Evolutionary conservation across 1,284 basidiomycete genomes (phyloP), one percentile per base, ranked within the genome.

Genomic region (Ustilago sp.): DNA sequence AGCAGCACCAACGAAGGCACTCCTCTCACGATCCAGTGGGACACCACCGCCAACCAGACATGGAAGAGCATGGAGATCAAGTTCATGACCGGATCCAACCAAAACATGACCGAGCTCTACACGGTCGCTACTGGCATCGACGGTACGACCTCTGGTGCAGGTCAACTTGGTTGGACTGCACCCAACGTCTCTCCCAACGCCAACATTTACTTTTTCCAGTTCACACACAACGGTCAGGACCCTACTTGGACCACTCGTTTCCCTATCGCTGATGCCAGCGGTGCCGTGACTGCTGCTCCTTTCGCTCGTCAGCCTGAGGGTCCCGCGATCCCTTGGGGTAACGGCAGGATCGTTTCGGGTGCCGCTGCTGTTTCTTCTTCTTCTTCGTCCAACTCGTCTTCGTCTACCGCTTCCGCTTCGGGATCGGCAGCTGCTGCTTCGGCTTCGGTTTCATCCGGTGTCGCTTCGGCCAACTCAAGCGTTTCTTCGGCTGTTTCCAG

Each of bases 241-340:
- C 88, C 88, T 51, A 88, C 88, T 19, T 95, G 93, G 93, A 93
- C 93, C 0, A 91, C 90, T 8, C 91, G 93, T 45, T 95, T 94
- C 88, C 88, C 91, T 47, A 93, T 94, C 82, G 90, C 92, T 0
- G 89, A 89, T 45, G 60, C 88, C 2, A 80, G 86, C 38, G 91
- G 91, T 5, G 77, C 86, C 6, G 87, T 88, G 38, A 89, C 88
- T 1, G 74, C 89, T n/a, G 88, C 92, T 12, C 74, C 80, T 3
- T 45, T 85, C 50, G 70, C 89, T 8, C 88, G 91, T 59, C 90
- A 93, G 81, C 90, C 91, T 3, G 87, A 88, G 72, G 89, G 84
- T 8, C 6, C 75, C 15, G 68, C 77, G 8, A 91, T 93, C 56
- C 89, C 90, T 0, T 94, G 92, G 92, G 93, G 93, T 50, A 87